A percentile compares a stretch with the other conserved stretches of the same genome.
Evolutionary conservation across 164 flowering plant genomes (phyloP).

Genomic region (Stephania japonica): DNA sequence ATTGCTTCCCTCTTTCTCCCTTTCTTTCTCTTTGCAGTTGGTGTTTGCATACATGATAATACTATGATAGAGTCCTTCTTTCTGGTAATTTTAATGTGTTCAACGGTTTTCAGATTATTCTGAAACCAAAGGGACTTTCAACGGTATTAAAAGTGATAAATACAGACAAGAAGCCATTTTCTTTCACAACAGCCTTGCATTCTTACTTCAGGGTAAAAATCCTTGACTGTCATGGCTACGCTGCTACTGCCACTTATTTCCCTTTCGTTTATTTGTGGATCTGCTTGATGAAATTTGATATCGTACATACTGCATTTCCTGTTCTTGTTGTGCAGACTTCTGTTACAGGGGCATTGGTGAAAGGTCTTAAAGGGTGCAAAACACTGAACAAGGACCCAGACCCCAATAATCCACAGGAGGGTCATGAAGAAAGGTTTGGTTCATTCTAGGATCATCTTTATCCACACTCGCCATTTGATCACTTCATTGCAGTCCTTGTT

Average conservation of each 20-base stretch:
- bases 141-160: slow-evolving; percentile 72
- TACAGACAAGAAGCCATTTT: slow-evolving; percentile 66
- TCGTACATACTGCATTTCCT: not conserved
- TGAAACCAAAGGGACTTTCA: slow-evolving; percentile 61
- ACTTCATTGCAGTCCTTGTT: not conserved
- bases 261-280: no score
- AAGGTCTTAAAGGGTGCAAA: slow-evolving; percentile 84
- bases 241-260: not conserved
- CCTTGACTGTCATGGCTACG: not conserved
- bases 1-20: not conserved
- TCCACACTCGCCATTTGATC: not conserved
- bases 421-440: slow-evolving; percentile 73
- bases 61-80: not conserved
- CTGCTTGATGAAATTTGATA: not conserved
- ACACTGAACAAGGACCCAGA: slow-evolving; percentile 92
- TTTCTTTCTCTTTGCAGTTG: not conserved
- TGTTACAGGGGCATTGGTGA: slow-evolving; percentile 60
- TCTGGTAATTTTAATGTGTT: not conserved
- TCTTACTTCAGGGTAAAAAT: slow-evolving; percentile 83
- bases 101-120: slow-evolving; percentile 50
- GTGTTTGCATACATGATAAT: no score
- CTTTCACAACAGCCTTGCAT: slow-evolving; percentile 81
- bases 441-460: not conserved
- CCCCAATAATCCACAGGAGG: slow-evolving; percentile 73
- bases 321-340: slow-evolving; percentile 54